phyloP scores from a whole-genome alignment of 2,329 filamentous ascomycete species.

The Blumeriella jaapii region DNA sequence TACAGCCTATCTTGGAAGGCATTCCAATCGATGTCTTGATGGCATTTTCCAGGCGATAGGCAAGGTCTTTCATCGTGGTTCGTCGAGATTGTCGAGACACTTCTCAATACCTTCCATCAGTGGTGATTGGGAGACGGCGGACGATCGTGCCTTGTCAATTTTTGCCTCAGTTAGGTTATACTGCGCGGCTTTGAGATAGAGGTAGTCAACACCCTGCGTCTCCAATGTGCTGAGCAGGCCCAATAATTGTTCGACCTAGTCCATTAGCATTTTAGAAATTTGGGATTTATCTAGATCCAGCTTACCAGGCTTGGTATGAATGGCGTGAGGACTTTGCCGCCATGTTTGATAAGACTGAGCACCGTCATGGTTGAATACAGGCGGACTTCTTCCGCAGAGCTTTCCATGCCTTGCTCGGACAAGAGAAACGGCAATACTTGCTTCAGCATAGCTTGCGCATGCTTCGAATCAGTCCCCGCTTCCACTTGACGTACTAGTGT shows the following conservation, averaged over 20 bases:
- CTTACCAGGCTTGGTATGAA: constrained; percentile 62
- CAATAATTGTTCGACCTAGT: constrained; percentile 59
- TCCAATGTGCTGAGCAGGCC: constrained; percentile 79
- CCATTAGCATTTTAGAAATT: neutral
- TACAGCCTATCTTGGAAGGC: constrained; percentile 87
- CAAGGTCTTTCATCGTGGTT: constrained; percentile 63
- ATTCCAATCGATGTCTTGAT: constrained; percentile 83
- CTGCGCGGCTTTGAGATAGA: constrained; percentile 77
- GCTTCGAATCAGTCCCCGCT: constrained; percentile 57
- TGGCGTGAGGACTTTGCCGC: constrained; percentile 63
- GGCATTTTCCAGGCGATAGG: constrained; percentile 59
- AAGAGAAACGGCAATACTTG: constrained; percentile 85
- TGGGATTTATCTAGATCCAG: too few species aligned
- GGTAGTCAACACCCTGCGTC: constrained; percentile 79
- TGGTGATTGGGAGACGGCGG: constrained; percentile 72
- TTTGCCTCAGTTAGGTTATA: constrained; percentile 79
- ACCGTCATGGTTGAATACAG: constrained; percentile 73
- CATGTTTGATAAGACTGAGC: constrained; percentile 81
- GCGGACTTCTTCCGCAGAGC: constrained; percentile 77
- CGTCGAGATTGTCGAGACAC: constrained; percentile 74
- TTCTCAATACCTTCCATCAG: constrained; percentile 88
- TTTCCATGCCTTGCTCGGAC: constrained; percentile 81
- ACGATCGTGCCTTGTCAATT: constrained; percentile 78
- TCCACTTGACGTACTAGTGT: constrained; percentile 78
- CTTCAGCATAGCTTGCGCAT: constrained; percentile 68